phyloP scores from a whole-genome alignment of 2,329 filamentous ascomycete genomes.

The Hypoxylon sp. region DNA sequence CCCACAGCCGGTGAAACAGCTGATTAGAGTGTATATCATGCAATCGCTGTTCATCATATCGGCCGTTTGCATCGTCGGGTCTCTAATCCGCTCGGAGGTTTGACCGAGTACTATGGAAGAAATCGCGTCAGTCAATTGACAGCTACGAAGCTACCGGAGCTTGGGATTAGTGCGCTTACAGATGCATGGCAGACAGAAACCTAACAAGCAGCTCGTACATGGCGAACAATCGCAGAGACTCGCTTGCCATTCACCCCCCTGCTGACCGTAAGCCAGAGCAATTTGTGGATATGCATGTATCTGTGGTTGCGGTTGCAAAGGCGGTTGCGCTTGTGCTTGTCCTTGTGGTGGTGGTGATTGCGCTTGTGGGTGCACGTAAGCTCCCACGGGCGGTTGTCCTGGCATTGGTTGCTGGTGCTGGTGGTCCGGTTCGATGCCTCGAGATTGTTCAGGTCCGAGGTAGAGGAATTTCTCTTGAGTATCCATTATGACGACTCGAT shows the following conservation, averaged over 20 bases:
- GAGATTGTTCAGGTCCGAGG: constrained; percentile 26
- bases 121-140: constrained; percentile 18
- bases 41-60: constrained; percentile 53
- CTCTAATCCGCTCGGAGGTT: constrained; percentile 53
- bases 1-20: constrained; percentile 50
- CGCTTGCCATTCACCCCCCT: constrained; percentile 52
- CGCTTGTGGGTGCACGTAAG: constrained; percentile 7
- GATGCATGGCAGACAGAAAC: constrained; percentile 54
- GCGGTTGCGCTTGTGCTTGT: neutral
- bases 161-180: constrained; percentile 38
- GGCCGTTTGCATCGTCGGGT: constrained; percentile 51
- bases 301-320: constrained; percentile 21
- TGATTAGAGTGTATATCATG: constrained; percentile 49
- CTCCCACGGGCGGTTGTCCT: constrained; percentile 24
- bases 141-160: neutral
- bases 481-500: constrained; percentile 25
- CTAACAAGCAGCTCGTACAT: constrained; percentile 50
- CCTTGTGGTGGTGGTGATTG: constrained; percentile 3
- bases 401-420: constrained; percentile 27
- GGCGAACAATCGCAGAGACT: constrained; percentile 52
- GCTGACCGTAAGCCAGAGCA: constrained; percentile 42
- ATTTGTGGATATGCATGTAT: constrained; percentile 21
- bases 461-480: constrained; percentile 36
- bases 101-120: constrained; percentile 51
- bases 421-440: constrained; percentile 16